Evolutionary conservation across 768 basidiomycete species (phyloP), one percentile per base, ranked within the genome.

Genomic region (Rhodotorula diobovata): DNA sequence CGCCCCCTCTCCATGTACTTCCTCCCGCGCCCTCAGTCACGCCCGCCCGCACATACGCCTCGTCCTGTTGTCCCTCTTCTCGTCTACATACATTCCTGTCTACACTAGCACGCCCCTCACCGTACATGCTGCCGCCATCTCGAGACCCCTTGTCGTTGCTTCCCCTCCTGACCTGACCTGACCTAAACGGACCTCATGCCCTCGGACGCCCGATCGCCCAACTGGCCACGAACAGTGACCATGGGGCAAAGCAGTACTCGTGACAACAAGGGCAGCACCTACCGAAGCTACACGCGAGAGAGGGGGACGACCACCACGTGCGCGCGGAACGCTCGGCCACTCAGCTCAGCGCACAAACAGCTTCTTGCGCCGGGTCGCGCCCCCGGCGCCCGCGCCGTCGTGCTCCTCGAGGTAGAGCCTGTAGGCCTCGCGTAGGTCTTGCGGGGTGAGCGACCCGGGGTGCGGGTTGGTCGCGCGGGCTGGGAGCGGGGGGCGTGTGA

Each of bases 391-490:
- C 0, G 89, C 87, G 79, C 91, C 90, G 59, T 86, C 83, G 50
- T 70, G 70, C 50, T 76, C 73, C 3, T 58, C 55, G 77, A 90
- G 89, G 77, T 93, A 95, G 76, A 87, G 81, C 37, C 90, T 83
- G 77, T 95, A 93, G 2, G 93, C 93, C 79, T 93, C 92, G 11
- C 93, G 88, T 20, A 95, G 82, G 79, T 95, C 90, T 75, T 93
- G 91, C 0, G 93, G 93, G 2, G 90, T 87, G 34, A 95, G 81
- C 1, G 93, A 89, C 0, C 93, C 93, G 12, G 83, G 83, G 43
- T 92, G 90, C 5, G 87, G 85, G 30, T 89, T 83, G 0, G 90
- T 88, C 11, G 85, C 83, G 16, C 91, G 89, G 32, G 91, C 92
- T 93, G 77, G 1, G 55, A 16, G 21, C 15, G 39, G 9, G 11